phyloP scores from a whole-genome alignment of 2,329 filamentous ascomycete species.

The Scytalidium lignicola region DNA sequence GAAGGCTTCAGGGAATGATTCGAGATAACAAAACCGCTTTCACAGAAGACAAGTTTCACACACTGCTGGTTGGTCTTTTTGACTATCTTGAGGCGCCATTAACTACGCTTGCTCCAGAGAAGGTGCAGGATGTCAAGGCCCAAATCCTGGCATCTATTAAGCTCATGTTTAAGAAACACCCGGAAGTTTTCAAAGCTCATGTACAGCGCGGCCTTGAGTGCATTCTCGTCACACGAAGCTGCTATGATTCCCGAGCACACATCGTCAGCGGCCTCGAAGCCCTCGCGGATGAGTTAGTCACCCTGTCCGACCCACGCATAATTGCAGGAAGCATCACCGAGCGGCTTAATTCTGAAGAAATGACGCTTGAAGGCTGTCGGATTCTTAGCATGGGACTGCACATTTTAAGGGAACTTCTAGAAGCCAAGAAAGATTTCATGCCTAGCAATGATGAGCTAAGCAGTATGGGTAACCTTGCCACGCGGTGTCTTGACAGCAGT shows the following conservation, averaged over 20 bases:
- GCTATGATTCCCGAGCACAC: conserved; percentile 64
- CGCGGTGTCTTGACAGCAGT: conserved; percentile 53
- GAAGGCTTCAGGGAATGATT: conserved; percentile 69
- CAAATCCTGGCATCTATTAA: conserved; percentile 72
- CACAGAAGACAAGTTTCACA: conserved; percentile 62
- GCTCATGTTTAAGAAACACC: conserved; percentile 63
- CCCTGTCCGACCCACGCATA: conserved; percentile 58
- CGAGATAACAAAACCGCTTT: conserved; percentile 61
- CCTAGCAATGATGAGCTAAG: conserved; percentile 46
- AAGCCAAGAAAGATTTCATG: conserved; percentile 36
- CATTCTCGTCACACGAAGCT: conserved; percentile 58
- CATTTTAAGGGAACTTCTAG: conserved; percentile 54
- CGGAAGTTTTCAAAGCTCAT: conserved; percentile 61
- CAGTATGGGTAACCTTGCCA: conserved; percentile 45
- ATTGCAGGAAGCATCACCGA: conserved; percentile 50
- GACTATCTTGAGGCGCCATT: conserved; percentile 64
- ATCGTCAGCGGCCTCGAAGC: conserved; percentile 71
- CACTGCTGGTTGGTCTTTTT: conserved; percentile 63
- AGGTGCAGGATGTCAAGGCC: conserved; percentile 66
- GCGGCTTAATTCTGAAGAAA: conserved; percentile 40
- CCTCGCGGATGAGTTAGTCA: conserved; percentile 66
- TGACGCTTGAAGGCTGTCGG: conserved; percentile 41
- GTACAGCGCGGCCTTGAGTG: conserved; percentile 63
- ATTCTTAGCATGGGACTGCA: conserved; percentile 59
- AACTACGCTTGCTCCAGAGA: conserved; percentile 51